Evolutionary conservation across 306 rosid genomes (phyloP).

Genomic region (Sechiopsis laciniata): DNA sequence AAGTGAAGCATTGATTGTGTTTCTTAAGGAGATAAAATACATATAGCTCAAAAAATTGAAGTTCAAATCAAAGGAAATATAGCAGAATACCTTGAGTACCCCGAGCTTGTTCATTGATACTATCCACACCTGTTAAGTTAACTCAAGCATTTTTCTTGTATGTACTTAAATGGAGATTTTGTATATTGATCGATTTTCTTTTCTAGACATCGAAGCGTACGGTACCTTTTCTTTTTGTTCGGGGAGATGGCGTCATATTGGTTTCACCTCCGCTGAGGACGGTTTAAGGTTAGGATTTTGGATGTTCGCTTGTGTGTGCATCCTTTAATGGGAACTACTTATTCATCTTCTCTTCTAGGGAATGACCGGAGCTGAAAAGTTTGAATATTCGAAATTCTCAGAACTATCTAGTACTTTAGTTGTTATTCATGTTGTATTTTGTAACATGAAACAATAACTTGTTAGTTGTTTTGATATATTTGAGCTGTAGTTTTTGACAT

Average conservation of each 20-base stretch:
- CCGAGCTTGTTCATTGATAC: background rate
- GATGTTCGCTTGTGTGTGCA: background rate
- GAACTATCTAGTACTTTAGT: background rate
- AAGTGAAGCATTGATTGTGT: background rate
- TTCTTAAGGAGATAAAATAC: background rate
- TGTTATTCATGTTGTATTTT: constrained; percentile 1
- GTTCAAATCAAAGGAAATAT: background rate
- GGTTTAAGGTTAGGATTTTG: constrained; percentile 33
- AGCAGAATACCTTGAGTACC: background rate
- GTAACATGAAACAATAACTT: background rate
- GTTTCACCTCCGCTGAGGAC: constrained; percentile 98
- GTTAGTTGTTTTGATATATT: background rate
- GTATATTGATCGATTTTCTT: constrained; percentile 14
- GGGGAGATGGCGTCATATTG: constrained; percentile 97
- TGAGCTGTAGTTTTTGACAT: background rate
- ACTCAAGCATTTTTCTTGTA: background rate
- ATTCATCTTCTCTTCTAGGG: background rate
- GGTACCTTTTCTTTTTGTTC: constrained; percentile 88
- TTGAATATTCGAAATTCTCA: background rate
- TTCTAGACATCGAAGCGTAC: constrained; percentile 84
- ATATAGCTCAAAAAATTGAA: background rate
- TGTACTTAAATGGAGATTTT: background rate
- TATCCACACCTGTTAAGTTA: background rate
- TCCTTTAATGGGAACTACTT: background rate
- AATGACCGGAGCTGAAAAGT: background rate